Base-by-base conservation (phyloP, 306 rosid species). In the Prosopis cineraria region DNA sequence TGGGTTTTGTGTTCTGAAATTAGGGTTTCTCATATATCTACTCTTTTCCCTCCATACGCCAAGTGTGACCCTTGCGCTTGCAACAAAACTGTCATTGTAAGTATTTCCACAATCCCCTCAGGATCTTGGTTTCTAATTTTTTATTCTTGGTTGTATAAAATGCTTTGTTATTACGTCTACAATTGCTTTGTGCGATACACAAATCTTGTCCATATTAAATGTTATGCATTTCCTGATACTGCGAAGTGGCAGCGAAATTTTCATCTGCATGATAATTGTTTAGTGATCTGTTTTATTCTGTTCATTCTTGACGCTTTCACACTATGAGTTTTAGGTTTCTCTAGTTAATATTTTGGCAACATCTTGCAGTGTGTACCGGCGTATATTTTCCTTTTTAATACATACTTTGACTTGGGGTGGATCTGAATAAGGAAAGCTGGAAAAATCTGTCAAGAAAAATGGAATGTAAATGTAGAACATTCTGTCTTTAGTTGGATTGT, bases 21-120 rank as follows among this genome's bases (percentile, higher is more conserved):
- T 94, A 92, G 98, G 97, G 98, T 90, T 92, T 89, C 53, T 85
- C 58, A 19, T 78, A 67, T 81, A 67, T 64, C 67, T 30, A 20
- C 78, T 48, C 70, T 22, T 78, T 33, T 58, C 56, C 1, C 44
- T n/a, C 44, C n/a, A 37, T 85, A 43, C 36, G 33, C 60, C 47
- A 78, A 65, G 65, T 53, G 44, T 81, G 55, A 52, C 34, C 74
- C 60, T 76, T 56, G 55, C 72, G 55, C 72, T 30, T 39, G 33
- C 45, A 53, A 68, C 75, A 75, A 30, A 83, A 70, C 82, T 72
- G 11, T 84, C 82, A 76, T 80, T 76, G 92, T 89, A 81, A 92
- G 97, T 88, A 55, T 13, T 84, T 78, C 29, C 71, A 30, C 4
- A 14, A 45, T 55, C 19, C 45, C 52, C 48, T 10, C 7, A 24